Conservation (phyloP, 225 moss, liverwort and hornwort genomes). For the Straminergon stramineum region DNA sequence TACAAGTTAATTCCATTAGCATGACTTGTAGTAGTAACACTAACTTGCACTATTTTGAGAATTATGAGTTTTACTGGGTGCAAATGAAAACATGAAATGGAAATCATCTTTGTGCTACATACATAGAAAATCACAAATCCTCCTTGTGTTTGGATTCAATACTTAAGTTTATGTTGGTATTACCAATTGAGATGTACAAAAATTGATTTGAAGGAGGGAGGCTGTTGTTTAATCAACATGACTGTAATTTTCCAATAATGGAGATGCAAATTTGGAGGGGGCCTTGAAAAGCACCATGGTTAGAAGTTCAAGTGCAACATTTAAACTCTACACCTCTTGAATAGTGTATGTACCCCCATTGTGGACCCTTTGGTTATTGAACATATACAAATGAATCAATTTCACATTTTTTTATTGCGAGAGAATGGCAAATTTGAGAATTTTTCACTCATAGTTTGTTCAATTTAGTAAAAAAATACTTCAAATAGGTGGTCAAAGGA, state of each 20-base stretch:
- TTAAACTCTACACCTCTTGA: too few relatives aligned
- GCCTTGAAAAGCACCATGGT: too few relatives aligned
- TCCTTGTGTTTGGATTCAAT: too few relatives aligned
- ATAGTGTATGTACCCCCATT: too few relatives aligned
- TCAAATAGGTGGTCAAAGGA: neutral
- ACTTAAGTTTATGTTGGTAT: too few relatives aligned
- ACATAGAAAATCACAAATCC: too few relatives aligned
- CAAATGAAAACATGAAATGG: too few relatives aligned
- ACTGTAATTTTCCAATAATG: neutral
- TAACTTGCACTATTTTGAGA: neutral
- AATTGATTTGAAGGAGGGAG: too few relatives aligned
- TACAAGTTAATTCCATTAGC: neutral
- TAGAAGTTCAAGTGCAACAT: fast-evolving
- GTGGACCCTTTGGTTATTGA: fast-evolving
- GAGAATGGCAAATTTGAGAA: fast-evolving
- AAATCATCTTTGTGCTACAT: too few relatives aligned
- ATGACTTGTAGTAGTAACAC: too few relatives aligned
- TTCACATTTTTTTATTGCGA: neutral
- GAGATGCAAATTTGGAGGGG: too few relatives aligned
- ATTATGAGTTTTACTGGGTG: neutral
- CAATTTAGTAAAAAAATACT: neutral
- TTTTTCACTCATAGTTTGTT: fast-evolving
- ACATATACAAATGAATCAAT: too few relatives aligned
- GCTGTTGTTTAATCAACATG: neutral
- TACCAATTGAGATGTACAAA: neutral